Percentiles rank a stretch among this genome's conserved stretches.
phyloP scores from a whole-genome alignment of 768 basidiomycete genomes.

The Termitomyces heimii region DNA sequence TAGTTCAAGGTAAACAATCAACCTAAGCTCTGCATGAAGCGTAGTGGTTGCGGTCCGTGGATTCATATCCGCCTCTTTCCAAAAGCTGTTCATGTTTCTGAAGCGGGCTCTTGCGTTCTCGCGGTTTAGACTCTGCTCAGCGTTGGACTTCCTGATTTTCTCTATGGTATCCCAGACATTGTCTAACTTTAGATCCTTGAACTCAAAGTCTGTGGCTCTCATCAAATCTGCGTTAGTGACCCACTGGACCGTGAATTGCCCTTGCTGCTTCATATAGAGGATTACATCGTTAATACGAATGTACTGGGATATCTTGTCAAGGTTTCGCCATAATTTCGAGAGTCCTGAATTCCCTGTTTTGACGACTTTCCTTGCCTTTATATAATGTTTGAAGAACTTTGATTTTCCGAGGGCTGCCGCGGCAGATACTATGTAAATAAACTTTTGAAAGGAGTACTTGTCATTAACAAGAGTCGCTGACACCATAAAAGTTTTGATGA shows the following conservation, averaged over 20 bases:
- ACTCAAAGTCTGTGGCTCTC: neutral
- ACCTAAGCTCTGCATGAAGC: neutral
- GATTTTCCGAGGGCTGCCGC: neutral
- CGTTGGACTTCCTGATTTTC: neutral
- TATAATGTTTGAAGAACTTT: neutral
- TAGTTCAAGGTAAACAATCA: too few species aligned
- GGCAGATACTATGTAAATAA: neutral
- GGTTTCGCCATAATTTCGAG: neutral
- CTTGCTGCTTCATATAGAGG: neutral
- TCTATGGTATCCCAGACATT: neutral
- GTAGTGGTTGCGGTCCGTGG: too few species aligned
- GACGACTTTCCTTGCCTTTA: too few species aligned
- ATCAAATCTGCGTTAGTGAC: neutral
- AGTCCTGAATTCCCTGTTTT: neutral
- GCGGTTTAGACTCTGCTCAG: neutral
- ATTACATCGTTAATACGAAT: neutral
- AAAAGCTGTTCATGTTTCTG: neutral
- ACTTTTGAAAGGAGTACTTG: neutral
- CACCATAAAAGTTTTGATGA: neutral
- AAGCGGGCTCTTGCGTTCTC: neutral
- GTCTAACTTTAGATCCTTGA: neutral
- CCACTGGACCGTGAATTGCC: neutral
- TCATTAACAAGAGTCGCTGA: neutral
- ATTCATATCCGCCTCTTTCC: neutral
- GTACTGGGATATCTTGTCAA: neutral